phyloP scores from a whole-genome alignment of 2,329 filamentous ascomycete genomes.

The Fusarium haematococcum region DNA sequence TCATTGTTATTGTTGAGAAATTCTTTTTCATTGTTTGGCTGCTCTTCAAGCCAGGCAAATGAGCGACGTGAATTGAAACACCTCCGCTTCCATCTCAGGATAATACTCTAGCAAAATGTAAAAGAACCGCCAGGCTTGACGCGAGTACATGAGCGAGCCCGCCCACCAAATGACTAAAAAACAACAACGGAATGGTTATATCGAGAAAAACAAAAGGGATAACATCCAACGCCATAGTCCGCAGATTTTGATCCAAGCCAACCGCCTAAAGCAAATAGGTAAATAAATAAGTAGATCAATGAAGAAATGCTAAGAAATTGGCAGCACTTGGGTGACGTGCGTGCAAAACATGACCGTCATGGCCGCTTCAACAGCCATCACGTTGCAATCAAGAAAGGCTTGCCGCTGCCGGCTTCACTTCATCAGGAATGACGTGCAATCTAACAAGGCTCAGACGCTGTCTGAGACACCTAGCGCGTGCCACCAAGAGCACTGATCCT shows the following conservation, averaged over 20 bases:
- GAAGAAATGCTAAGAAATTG: conserved; percentile 34
- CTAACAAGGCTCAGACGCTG: conserved; percentile 16
- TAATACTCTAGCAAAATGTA: conserved; percentile 43
- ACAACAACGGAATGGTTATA: conserved; percentile 18
- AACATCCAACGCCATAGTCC: conserved; percentile 48
- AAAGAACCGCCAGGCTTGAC: conserved; percentile 41
- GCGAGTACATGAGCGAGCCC: conserved; percentile 41
- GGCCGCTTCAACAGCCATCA: conserved; percentile 31
- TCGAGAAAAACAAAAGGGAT: conserved; percentile 32
- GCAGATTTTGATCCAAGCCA: conserved; percentile 48
- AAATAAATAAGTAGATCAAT: conserved; percentile 26
- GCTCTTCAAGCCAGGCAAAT: conserved; percentile 34
- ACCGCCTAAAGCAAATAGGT: conserved; percentile 38
- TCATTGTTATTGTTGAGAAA: conserved; percentile 17
- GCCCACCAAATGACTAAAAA: conserved; percentile 33
- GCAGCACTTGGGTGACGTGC: conserved; percentile 10
- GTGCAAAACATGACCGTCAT: conserved; percentile 17
- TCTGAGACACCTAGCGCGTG: conserved; percentile 55
- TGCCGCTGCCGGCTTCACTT: neutral
- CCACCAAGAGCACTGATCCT: conserved; percentile 73
- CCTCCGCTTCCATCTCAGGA: conserved; percentile 39
- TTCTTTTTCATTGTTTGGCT: conserved; percentile 34
- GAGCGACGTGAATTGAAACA: conserved; percentile 40
- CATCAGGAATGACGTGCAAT: conserved; percentile 11
- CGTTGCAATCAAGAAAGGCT: conserved; percentile 11